phyloP scores from a whole-genome alignment of 2,329 filamentous ascomycete genomes.

The Neofusicoccum laricinum region DNA sequence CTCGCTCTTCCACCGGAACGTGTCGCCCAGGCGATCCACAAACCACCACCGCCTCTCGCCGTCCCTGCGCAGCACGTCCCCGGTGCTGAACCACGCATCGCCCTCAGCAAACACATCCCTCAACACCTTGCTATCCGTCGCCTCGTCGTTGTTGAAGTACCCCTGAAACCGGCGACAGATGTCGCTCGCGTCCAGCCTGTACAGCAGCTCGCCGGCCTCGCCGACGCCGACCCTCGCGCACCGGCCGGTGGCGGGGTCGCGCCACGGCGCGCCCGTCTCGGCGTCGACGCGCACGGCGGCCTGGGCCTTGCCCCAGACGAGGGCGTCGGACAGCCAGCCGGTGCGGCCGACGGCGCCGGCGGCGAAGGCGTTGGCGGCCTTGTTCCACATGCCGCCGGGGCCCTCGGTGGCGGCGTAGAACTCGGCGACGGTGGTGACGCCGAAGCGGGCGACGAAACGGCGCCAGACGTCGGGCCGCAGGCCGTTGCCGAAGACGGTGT shows the following conservation, averaged over 20 bases:
- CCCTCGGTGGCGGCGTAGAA: constrained; percentile 80
- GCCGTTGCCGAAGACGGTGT: constrained; percentile 64
- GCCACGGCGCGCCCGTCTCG: constrained; percentile 60
- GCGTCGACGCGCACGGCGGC: constrained; percentile 50
- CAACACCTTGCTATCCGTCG: constrained; percentile 57
- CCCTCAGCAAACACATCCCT: constrained; percentile 46
- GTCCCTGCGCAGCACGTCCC: constrained; percentile 45
- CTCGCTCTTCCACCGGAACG: constrained; percentile 51
- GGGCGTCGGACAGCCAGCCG: not conserved
- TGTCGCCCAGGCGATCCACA: constrained; percentile 48
- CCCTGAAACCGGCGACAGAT: constrained; percentile 55
- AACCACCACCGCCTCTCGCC: constrained; percentile 48
- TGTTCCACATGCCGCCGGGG: constrained; percentile 34
- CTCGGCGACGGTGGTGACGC: constrained; percentile 62
- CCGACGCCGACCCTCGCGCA: not conserved
- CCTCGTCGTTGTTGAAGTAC: constrained; percentile 66
- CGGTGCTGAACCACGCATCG: constrained; percentile 49
- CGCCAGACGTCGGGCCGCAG: constrained; percentile 68
- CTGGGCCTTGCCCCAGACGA: not conserved
- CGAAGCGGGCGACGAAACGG: constrained; percentile 62
- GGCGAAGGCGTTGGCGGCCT: not conserved
- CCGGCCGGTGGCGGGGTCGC: constrained; percentile 40
- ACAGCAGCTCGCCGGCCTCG: constrained; percentile 65
- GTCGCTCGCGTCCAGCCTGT: constrained; percentile 56
- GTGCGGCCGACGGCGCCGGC: constrained; percentile 6